A percentile compares a stretch with the other conserved stretches of the same genome.
Conservation (phyloP, 2,329 filamentous ascomycete genomes). For the Hypoxylon sp. region DNA sequence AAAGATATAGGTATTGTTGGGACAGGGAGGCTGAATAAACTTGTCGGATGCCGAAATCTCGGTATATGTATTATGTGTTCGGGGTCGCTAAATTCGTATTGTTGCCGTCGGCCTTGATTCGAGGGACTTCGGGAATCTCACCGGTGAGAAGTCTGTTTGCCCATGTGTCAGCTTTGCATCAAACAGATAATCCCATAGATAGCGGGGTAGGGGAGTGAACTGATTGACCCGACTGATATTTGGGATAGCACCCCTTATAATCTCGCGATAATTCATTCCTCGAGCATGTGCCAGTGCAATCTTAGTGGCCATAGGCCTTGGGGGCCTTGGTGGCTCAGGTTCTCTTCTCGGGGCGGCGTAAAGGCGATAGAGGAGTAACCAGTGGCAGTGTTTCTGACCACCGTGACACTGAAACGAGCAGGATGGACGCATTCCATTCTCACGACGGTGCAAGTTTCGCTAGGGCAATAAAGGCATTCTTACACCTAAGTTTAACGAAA, state of each 20-base stretch:
- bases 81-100: neutral
- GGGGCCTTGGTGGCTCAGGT: neutral
- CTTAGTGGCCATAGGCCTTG: neutral
- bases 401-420: neutral
- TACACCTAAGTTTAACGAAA: neutral
- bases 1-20: neutral
- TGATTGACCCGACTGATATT: conserved; percentile 20
- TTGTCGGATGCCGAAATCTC: neutral
- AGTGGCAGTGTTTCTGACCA: neutral
- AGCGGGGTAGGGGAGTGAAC: conserved; percentile 40
- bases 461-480: neutral
- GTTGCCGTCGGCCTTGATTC: conserved; percentile 4
- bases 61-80: neutral
- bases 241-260: conserved; percentile 5
- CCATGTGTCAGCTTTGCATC: conserved; percentile 39
- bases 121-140: conserved; percentile 15
- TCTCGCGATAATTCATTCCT: neutral
- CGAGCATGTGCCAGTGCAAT: neutral
- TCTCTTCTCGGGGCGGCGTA: neutral
- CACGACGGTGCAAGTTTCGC: neutral
- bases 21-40: neutral
- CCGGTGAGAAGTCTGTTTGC: conserved; percentile 28
- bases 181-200: conserved; percentile 37
- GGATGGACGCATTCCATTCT: neutral
- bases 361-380: neutral